Evolutionary conservation across 805 yeast genomes (phyloP).

Genomic region (Candida ipomoeae): DNA sequence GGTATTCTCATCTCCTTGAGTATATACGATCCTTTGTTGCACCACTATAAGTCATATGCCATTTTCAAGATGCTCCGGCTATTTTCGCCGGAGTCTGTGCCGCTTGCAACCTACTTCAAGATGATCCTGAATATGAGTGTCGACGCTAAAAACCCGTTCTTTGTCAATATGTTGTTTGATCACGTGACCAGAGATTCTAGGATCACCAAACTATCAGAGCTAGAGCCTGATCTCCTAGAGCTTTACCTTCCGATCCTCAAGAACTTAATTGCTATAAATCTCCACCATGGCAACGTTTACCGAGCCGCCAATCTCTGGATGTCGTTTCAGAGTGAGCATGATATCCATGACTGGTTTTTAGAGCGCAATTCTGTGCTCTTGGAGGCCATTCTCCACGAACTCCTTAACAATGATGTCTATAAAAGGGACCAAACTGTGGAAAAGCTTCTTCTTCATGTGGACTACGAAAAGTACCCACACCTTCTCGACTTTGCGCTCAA

Average conservation of each 20-base stretch:
- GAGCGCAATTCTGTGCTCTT: slow-evolving; percentile 1
- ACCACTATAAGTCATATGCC: slow-evolving; percentile 12
- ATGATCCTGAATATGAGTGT: slow-evolving; percentile 11
- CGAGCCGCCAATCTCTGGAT: slow-evolving; percentile 20
- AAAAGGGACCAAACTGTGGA: background rate
- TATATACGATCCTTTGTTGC: slow-evolving; percentile 7
- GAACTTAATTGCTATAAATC: slow-evolving; percentile 8
- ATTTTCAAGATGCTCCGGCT: slow-evolving; percentile 9
- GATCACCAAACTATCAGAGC: background rate
- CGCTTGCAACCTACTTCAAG: slow-evolving; percentile 1
- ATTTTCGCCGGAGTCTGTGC: background rate
- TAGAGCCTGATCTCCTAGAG: background rate
- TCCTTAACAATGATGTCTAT: background rate
- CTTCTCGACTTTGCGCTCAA: slow-evolving; percentile 15
- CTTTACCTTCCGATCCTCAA: background rate
- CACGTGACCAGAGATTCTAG: background rate
- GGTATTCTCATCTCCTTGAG: slow-evolving; percentile 9
- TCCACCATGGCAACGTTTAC: slow-evolving; percentile 11
- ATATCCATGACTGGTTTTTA: slow-evolving; percentile 1
- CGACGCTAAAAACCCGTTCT: slow-evolving; percentile 12
- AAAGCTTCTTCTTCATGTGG: background rate
- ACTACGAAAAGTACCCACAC: slow-evolving; percentile 3
- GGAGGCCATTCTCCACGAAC: background rate
- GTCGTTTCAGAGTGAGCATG: background rate
- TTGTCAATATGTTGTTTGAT: slow-evolving; percentile 18